Evolutionary conservation across 768 basidiomycete species (phyloP).

Genomic region (Phlebiopsis flavidoalba): DNA sequence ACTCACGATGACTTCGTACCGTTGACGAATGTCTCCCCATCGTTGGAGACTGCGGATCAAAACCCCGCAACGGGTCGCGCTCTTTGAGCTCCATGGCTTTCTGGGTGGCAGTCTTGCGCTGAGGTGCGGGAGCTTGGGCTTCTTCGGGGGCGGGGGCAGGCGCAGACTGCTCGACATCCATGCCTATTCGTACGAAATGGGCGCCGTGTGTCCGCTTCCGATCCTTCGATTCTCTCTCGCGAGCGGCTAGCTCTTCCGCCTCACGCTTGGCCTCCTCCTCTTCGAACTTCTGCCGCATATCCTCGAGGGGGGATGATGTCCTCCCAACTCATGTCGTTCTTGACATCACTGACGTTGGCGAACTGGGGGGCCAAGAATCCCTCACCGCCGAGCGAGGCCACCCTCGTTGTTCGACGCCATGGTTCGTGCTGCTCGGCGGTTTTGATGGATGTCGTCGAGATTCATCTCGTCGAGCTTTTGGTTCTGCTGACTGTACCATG

Average conservation of each 20-base stretch:
- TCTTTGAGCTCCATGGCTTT: conserved; percentile 97
- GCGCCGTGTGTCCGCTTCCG: conserved; percentile 80
- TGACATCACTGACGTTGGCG: conserved; percentile 94
- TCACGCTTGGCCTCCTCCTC: conserved; percentile 74
- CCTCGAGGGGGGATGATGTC: conserved; percentile 96
- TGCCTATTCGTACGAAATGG: conserved; percentile 86
- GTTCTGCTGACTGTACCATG: conserved; percentile 86
- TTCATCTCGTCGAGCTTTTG: conserved; percentile 99
- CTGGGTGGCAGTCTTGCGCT: conserved; percentile 88
- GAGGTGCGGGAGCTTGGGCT: conserved; percentile 67
- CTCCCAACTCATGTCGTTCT: conserved; percentile 99
- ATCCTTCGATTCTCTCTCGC: conserved; percentile 52
- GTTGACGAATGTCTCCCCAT: conserved; percentile 95
- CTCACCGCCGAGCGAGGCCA: conserved; percentile 95
- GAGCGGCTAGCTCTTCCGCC: conserved; percentile 63
- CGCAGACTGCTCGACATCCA: conserved; percentile 79
- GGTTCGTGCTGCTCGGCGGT: conserved; percentile 98
- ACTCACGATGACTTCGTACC: conserved; percentile 92
- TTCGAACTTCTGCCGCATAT: conserved; percentile 80
- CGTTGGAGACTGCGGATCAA: conserved; percentile 92
- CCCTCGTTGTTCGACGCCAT: conserved; percentile 76
- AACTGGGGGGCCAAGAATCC: conserved; percentile 92
- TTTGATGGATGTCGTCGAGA: conserved; percentile 94
- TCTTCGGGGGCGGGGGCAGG: conserved; percentile 61
- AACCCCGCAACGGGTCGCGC: conserved; percentile 91